These are phyloP conservation scores for Acmispon strigosus DNA, from an alignment of 306 rosid species.

Conservation along the genomic window DNA sequence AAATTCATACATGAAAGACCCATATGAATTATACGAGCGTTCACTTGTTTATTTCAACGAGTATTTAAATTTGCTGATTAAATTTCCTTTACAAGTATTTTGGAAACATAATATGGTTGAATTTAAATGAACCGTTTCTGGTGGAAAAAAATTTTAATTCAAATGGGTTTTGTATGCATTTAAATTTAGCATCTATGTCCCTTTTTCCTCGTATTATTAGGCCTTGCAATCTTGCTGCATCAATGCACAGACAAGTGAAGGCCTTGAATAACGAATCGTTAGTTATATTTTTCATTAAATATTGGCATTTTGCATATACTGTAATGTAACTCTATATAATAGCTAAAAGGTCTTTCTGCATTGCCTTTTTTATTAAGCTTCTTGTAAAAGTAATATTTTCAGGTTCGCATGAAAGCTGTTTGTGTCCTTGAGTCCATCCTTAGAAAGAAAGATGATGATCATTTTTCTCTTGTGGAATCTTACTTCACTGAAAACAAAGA, in stretches of 20 bases:
- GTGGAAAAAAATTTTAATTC: neutral
- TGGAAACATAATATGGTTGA: neutral
- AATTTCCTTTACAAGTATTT: neutral
- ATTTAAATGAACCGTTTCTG: neutral
- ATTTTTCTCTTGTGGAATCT: constrained; percentile 53
- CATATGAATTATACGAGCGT: neutral
- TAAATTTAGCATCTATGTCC: neutral
- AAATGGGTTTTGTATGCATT: neutral
- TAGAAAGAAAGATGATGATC: constrained; percentile 69
- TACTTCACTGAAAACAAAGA: constrained; percentile 75
- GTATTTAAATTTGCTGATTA: neutral
- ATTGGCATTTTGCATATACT: neutral
- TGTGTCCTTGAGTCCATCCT: constrained; percentile 89
- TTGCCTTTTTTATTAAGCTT: neutral
- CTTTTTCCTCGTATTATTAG: neutral
- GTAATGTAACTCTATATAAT: neutral
- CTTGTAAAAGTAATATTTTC: constrained; percentile 22
- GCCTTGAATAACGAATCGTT: neutral
- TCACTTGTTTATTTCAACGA: neutral
- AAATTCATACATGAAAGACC: neutral
- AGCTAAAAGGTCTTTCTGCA: neutral
- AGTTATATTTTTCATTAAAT: neutral
- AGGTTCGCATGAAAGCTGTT: constrained; percentile 98
- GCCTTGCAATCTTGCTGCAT: neutral
- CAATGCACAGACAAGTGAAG: neutral